Conservation (phyloP, 1,284 basidiomycete genomes). For the Ustilago xerochloae region DNA sequence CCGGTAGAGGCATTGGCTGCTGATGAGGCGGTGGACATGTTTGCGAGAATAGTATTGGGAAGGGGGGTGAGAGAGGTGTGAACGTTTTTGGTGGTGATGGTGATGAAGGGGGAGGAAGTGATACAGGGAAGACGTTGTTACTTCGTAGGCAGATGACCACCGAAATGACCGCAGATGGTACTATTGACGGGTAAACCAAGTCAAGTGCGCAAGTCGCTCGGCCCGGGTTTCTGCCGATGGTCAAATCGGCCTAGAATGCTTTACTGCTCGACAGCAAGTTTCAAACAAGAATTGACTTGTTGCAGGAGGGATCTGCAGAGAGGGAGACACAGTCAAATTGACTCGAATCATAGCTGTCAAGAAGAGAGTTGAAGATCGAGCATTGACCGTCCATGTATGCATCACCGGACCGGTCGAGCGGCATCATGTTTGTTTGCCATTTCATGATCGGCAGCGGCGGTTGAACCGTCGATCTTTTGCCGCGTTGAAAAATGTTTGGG, state of each 20-base stretch:
- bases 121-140: neutral
- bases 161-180: neutral
- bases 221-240: too few species aligned
- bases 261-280: too few species aligned
- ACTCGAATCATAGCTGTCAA: too few species aligned
- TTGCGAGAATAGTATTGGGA: neutral
- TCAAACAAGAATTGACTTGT: too few species aligned
- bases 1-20: conserved; percentile 17
- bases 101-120: neutral
- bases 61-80: neutral
- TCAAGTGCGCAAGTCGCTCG: too few species aligned
- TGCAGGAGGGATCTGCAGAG: too few species aligned
- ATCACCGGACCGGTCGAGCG: neutral
- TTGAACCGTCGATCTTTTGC: neutral
- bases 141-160: neutral
- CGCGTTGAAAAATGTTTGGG: neutral
- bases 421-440: neutral
- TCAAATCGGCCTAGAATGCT: too few species aligned
- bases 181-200: neutral
- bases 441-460: too few species aligned
- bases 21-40: conserved; percentile 25
- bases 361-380: neutral
- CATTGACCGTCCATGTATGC: neutral
- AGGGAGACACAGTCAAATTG: too few species aligned
- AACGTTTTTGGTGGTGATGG: neutral